Evolutionary conservation across 345 rosid genomes (phyloP).

Genomic region (Brassica incana): DNA sequence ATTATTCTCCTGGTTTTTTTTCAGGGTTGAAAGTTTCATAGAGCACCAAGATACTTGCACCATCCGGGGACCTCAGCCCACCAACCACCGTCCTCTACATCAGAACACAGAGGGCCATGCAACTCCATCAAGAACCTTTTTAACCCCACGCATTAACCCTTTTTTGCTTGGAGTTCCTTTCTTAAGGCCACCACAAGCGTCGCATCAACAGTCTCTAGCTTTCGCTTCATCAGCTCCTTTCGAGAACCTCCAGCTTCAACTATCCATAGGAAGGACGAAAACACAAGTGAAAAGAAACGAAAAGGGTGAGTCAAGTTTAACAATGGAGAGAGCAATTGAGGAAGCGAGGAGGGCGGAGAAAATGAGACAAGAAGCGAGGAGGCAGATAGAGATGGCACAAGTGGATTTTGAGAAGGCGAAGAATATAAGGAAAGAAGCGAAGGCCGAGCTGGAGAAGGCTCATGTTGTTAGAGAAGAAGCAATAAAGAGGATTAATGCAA

Average conservation of each 20-base stretch:
- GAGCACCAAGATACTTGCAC: constrained; percentile 92
- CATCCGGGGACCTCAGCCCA: constrained; percentile 51
- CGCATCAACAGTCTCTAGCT: constrained; percentile 27
- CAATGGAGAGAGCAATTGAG: constrained; percentile 48
- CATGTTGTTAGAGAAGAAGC: constrained; percentile 61
- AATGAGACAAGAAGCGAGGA: constrained; percentile 61
- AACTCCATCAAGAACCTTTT: constrained; percentile 61
- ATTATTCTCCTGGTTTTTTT: background rate
- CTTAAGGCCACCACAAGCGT: constrained; percentile 46
- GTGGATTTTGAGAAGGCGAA: constrained; percentile 75
- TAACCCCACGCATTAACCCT: constrained; percentile 56
- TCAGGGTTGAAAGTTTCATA: constrained; percentile 96
- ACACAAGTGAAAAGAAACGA: constrained; percentile 9
- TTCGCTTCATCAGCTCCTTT: constrained; percentile 20
- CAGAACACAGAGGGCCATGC: constrained; percentile 38
- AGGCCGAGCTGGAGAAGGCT: constrained; percentile 72
- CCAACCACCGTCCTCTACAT: constrained; percentile 40
- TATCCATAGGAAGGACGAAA: constrained; percentile 43
- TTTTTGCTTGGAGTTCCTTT: constrained; percentile 42
- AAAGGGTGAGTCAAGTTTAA: constrained; percentile 34
- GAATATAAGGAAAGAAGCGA: constrained; percentile 76
- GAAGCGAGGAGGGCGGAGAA: constrained; percentile 61
- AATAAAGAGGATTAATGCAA: constrained; percentile 57
- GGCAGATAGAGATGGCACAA: constrained; percentile 80
- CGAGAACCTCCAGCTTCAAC: constrained; percentile 30